Base-by-base conservation (phyloP, 2,329 filamentous ascomycete genomes). In the Fusarium odoratissimum region DNA sequence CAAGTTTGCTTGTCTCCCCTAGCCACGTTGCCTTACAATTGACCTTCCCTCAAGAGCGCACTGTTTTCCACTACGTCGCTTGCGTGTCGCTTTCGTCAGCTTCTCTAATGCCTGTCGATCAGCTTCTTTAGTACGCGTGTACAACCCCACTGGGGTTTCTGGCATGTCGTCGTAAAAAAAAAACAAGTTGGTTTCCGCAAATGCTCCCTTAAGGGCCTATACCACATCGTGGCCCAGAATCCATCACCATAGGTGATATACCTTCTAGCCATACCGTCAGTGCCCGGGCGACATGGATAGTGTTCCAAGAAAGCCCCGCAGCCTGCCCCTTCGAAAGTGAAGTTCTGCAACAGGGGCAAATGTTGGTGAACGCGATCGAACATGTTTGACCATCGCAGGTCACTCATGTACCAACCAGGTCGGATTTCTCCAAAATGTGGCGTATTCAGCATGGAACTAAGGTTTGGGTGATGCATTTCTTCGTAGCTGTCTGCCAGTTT, bases 351-450 rank as follows among this genome's bases (percentile, higher is more conserved):
- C 0, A 0, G 0, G 2, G 46, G 55, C 3, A 79, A 40, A 2
- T 37, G 30, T 5, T 48, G 30, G 8, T 55, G 59, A 13, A 79
- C 74, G 4, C 46, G 37, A 38, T 76, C 63, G 33, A 78, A 78
- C 4, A 78, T 12, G 4, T 30, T n/a, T 9, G 69, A 67, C 77
- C 78, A 79, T 6, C 73, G 66, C 0, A 66, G 31, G 14, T 62
- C 64, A 8, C 23, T 48, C 5, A 33, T 21, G 1, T 48, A 35
- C 4, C 30, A 46, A 7, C 64, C 57, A 8, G 30, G 60, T 4
- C 23, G 35, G 5, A 60, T 46, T 2, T n/a, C 6, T 3, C 12
- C 16, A 1, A 4, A 9, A 1, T 19, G 16, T 14, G 49, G 38
- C 1, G 5, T 49, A 30, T 54, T 44, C 7, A 41, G 9, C 10